Percentiles rank a stretch among this genome's conserved stretches.
Conservation (phyloP, 495 filamentous ascomycete species). For the Lasiosphaeriaceae sp. region DNA sequence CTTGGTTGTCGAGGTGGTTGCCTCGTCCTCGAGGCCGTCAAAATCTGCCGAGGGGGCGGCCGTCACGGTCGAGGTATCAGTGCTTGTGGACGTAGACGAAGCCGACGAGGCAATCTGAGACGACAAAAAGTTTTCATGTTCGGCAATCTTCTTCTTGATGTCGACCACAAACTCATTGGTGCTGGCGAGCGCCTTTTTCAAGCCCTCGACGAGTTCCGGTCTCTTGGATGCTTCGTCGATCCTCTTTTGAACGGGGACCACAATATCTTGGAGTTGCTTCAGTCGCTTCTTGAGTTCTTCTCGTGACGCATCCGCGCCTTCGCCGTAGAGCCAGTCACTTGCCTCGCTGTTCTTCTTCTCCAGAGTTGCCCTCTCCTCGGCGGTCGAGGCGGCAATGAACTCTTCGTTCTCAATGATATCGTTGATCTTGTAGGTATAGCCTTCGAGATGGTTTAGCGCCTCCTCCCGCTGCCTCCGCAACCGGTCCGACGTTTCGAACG, state of each 20-base stretch:
- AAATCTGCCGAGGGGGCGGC: conserved; percentile 51
- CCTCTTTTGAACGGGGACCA: conserved; percentile 63
- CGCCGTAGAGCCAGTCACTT: conserved; percentile 87
- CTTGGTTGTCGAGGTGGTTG: conserved; percentile 35
- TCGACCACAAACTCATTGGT: conserved; percentile 48
- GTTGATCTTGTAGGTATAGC: conserved; percentile 84
- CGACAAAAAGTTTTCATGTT: conserved; percentile 45
- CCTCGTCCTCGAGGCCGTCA: conserved; percentile 60
- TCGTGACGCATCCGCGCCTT: conserved; percentile 69
- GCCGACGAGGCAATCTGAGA: conserved; percentile 38
- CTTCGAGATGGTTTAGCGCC: conserved; percentile 85
- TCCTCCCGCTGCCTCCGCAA: conserved; percentile 77
- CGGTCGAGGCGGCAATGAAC: conserved; percentile 67
- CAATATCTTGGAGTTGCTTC: conserved; percentile 66
- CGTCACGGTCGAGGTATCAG: conserved; percentile 32
- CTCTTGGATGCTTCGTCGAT: conserved; percentile 63
- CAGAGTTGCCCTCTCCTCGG: conserved; percentile 57
- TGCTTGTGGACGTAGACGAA: conserved; percentile 33
- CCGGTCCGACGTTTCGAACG: conserved; percentile 80
- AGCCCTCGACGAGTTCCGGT: conserved; percentile 58
- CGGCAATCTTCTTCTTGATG: conserved; percentile 47
- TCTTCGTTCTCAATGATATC: conserved; percentile 73
- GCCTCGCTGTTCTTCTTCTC: conserved; percentile 60
- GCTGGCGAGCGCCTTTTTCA: conserved; percentile 59
- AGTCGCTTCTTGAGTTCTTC: conserved; percentile 68